Percentiles rank a stretch among this genome's conserved stretches.
These are phyloP conservation scores for Houttuynia cordata DNA, from an alignment of 164 flowering plant species.

Conservation along the genomic window DNA sequence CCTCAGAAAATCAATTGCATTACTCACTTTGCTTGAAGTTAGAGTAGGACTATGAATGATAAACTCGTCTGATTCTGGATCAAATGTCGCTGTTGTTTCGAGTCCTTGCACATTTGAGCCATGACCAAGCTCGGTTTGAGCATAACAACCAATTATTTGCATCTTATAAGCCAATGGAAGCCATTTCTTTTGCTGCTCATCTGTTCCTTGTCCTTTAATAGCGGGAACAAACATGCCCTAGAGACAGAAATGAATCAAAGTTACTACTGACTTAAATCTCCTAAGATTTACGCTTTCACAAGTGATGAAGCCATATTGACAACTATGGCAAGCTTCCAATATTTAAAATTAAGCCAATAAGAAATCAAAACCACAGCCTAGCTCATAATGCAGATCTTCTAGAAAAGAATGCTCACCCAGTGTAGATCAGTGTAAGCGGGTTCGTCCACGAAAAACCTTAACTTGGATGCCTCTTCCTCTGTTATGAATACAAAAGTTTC, in stretches of 20 bases:
- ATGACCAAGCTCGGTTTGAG: conserved; percentile 99
- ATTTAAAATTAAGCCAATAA: no score
- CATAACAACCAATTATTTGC: conserved; percentile 98
- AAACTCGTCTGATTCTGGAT: conserved; percentile 79
- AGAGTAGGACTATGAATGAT: conserved; percentile 82
- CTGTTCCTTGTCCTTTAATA: conserved; percentile 92
- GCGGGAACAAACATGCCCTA: conserved; percentile 97
- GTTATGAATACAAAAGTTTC: conserved; percentile 13
- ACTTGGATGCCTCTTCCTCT: conserved; percentile 75
- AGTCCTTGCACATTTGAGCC: conserved; percentile 99
- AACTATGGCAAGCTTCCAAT: no score
- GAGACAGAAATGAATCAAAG: conserved; percentile 1
- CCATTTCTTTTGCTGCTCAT: conserved; percentile 93
- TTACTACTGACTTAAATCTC: not conserved
- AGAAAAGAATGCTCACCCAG: conserved; percentile 45
- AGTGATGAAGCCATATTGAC: not conserved
- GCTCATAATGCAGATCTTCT: no score
- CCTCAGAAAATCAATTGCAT: not conserved
- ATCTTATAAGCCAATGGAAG: conserved; percentile 84
- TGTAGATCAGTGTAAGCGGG: conserved; percentile 93
- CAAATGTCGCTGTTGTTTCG: conserved; percentile 97
- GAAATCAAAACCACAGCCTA: no score
- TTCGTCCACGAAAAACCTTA: conserved; percentile 72
- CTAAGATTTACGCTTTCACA: not conserved
- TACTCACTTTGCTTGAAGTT: conserved; percentile 90